These are phyloP conservation scores for Vicia sativa DNA, from an alignment of 306 rosid species.

Conservation along the genomic window DNA sequence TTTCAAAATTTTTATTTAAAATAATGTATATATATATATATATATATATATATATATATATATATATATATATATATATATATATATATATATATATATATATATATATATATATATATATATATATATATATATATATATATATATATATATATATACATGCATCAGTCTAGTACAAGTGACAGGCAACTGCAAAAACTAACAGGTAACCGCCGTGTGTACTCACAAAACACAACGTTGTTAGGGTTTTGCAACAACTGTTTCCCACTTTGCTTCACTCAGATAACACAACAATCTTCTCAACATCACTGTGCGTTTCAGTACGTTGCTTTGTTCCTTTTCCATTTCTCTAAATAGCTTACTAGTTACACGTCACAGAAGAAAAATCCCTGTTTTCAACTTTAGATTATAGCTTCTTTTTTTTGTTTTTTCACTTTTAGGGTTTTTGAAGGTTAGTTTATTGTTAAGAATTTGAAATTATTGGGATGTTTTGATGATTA, in stretches of 20 bases:
- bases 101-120: no score
- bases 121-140: no score
- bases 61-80: no score
- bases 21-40: no score
- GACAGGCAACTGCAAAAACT: not conserved
- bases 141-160: no score
- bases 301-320: not conserved
- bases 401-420: not conserved
- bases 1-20: no score
- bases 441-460: not conserved
- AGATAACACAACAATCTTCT: not conserved
- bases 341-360: constrained; percentile 8
- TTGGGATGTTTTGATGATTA: constrained; percentile 14
- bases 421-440: not conserved
- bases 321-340: constrained; percentile 16
- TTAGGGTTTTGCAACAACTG: constrained; percentile 35
- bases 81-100: no score
- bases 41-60: no score
- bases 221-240: not conserved
- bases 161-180: no score
- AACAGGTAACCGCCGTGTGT: not conserved
- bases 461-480: constrained; percentile 11
- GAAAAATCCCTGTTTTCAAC: not conserved
- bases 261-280: constrained; percentile 17
- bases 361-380: not conserved